Conservation (phyloP, 2,329 filamentous ascomycete genomes). For the Daldinia sp. region DNA sequence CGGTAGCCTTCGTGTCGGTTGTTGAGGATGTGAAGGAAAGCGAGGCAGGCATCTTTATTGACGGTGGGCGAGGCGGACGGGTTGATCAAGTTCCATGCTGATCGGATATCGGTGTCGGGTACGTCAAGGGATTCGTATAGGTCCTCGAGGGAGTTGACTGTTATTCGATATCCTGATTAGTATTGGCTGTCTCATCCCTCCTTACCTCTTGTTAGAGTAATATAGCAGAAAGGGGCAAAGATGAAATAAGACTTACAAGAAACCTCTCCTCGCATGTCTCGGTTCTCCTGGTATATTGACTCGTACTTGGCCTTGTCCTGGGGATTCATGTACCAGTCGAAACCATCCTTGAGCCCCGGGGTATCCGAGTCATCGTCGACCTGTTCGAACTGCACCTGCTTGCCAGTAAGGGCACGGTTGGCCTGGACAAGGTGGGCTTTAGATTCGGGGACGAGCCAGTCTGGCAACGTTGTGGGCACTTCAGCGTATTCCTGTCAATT, state of each 20-base stretch:
- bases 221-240: neutral
- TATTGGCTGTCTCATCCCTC: neutral
- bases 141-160: conserved; percentile 79
- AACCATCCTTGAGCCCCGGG: conserved; percentile 89
- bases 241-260: conserved; percentile 64
- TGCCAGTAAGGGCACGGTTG: conserved; percentile 78
- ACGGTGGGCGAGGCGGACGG: conserved; percentile 83
- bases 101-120: conserved; percentile 81
- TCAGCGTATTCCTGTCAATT: conserved; percentile 79
- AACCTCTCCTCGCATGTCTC: conserved; percentile 85
- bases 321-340: conserved; percentile 99
- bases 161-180: conserved; percentile 6
- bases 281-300: conserved; percentile 93
- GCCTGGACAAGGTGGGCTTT: conserved; percentile 92
- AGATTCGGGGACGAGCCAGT: conserved; percentile 96
- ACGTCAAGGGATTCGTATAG: conserved; percentile 84
- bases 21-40: conserved; percentile 96
- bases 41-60: conserved; percentile 92
- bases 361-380: conserved; percentile 85
- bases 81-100: conserved; percentile 97
- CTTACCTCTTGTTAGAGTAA: neutral
- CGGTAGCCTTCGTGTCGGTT: conserved; percentile 94
- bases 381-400: conserved; percentile 83
- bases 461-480: conserved; percentile 84
- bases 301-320: conserved; percentile 93